These are phyloP conservation scores for Fraxinus baroniana DNA, from an alignment of 305 asterid genomes.

Conservation along the genomic window DNA sequence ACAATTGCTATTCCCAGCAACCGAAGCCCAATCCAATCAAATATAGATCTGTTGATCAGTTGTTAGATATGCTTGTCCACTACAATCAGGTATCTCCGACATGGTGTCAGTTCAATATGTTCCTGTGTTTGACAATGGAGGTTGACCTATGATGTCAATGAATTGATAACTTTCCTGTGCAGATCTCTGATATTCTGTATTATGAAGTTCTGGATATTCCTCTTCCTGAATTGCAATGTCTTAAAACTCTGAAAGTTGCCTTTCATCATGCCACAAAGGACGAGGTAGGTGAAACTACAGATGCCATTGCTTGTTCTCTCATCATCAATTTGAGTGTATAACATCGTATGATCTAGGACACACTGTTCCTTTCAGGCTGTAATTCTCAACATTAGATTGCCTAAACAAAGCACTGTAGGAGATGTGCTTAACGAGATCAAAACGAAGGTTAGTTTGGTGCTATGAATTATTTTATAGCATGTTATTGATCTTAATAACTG, in stretches of 20 bases:
- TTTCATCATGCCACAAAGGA: conserved; percentile 69
- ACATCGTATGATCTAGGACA: conserved; percentile 8
- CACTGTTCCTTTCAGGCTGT: conserved; percentile 42
- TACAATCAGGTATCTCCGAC: conserved; percentile 41
- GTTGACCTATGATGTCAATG: conserved; percentile 19
- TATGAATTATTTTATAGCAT: conserved; percentile 8
- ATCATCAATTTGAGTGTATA: neutral
- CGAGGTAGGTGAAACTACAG: conserved; percentile 46
- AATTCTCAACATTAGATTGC: conserved; percentile 60
- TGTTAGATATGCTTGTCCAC: conserved; percentile 45
- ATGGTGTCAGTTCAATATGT: neutral
- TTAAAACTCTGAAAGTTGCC: conserved; percentile 70
- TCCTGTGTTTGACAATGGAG: neutral
- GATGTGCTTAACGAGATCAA: conserved; percentile 73
- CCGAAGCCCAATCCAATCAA: conserved; percentile 63
- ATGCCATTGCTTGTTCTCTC: neutral
- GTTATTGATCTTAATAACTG: neutral
- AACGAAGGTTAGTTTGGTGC: conserved; percentile 49
- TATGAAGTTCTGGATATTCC: conserved; percentile 81
- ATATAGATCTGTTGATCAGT: conserved; percentile 36
- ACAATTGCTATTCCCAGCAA: conserved; percentile 70
- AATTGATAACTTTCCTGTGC: conserved; percentile 19
- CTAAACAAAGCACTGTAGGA: conserved; percentile 63
- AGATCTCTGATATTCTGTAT: conserved; percentile 69
- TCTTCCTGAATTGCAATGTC: conserved; percentile 77